Evolutionary conservation across 495 filamentous ascomycete species (phyloP).

Genomic region (Podospora conica): DNA sequence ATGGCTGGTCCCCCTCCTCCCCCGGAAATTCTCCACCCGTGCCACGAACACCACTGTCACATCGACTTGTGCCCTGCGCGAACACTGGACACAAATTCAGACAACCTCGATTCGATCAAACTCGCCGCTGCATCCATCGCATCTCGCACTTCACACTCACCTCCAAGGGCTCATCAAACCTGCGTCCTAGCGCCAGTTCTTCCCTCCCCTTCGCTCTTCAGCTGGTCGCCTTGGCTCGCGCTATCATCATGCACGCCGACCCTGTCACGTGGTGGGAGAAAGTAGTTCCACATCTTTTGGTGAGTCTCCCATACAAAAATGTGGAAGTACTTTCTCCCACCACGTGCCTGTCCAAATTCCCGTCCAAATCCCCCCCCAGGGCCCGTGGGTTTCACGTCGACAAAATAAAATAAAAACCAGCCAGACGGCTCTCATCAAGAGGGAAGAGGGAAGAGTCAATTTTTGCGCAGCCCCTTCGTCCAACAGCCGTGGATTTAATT

Average conservation of each 20-base stretch:
- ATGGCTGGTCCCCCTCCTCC: slow-evolving; percentile 11
- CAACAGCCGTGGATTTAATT: neutral
- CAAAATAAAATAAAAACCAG: neutral
- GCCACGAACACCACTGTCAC: neutral
- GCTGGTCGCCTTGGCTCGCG: neutral
- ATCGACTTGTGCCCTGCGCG: neutral
- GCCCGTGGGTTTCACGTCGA: neutral
- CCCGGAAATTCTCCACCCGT: slow-evolving; percentile 23
- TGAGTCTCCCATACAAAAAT: too few relatives aligned
- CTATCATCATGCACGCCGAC: neutral
- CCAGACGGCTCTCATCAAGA: neutral
- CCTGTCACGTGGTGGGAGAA: too few relatives aligned
- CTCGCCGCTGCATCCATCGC: neutral
- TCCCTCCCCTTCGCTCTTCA: neutral
- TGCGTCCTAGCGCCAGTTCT: neutral
- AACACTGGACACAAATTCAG: neutral
- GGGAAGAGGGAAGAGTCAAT: neutral
- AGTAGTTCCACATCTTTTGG: too few relatives aligned
- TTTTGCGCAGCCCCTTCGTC: slow-evolving; percentile 5
- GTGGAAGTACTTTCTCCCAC: too few relatives aligned
- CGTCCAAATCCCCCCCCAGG: neutral
- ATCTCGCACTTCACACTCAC: neutral
- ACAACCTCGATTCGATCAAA: neutral
- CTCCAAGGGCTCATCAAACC: slow-evolving; percentile 2
- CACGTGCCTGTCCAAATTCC: neutral